These are phyloP conservation scores for Fusarium abutilonis DNA, from an alignment of 2,329 filamentous ascomycete species.

Conservation along the genomic window DNA sequence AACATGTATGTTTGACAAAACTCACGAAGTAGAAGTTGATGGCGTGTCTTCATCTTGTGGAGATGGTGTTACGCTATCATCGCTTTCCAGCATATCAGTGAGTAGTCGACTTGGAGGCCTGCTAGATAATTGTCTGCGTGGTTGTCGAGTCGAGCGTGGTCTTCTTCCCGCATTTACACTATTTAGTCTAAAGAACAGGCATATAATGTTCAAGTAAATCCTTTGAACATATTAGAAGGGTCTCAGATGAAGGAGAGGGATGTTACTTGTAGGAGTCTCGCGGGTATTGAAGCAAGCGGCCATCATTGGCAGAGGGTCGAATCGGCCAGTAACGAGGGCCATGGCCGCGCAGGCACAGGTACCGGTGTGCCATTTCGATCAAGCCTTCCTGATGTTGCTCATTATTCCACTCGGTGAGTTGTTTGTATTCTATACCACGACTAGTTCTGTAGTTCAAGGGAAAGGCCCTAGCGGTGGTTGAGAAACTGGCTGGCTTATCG, in stretches of 20 bases:
- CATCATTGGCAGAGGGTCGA: neutral
- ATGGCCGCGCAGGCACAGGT: neutral
- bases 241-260: neutral
- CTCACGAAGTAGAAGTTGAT: fast-evolving
- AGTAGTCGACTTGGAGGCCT: too few species aligned
- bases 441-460: neutral
- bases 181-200: slow-evolving; percentile 4
- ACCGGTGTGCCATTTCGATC: slow-evolving; percentile 16
- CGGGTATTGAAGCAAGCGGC: neutral
- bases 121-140: neutral
- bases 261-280: slow-evolving; percentile 5
- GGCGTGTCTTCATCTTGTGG: too few species aligned
- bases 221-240: neutral
- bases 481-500: neutral
- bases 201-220: slow-evolving; percentile 7
- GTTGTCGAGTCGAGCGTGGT: neutral
- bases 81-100: neutral
- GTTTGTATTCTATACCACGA: neutral
- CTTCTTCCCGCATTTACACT: fast-evolving
- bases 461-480: neutral
- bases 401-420: neutral
- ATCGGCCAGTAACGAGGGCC: slow-evolving; percentile 2
- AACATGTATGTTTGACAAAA: fast-evolving
- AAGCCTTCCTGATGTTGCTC: neutral
- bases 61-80: neutral